These are phyloP conservation scores for Mentha longifolia DNA, from an alignment of 257 asterid genomes.

Conservation along the genomic window DNA sequence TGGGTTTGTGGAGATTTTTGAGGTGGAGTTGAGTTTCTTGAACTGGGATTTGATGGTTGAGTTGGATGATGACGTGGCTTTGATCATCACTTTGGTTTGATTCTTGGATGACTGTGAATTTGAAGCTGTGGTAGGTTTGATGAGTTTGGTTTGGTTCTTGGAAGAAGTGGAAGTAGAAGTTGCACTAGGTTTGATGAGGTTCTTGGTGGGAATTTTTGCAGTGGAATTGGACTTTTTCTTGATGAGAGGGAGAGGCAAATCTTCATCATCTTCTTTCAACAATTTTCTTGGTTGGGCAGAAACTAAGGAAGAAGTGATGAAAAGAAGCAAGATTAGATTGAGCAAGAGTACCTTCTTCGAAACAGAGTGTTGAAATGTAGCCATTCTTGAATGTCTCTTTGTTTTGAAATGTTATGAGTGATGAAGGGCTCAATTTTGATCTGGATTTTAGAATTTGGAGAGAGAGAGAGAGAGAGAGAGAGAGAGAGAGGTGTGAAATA, in stretches of 20 bases:
- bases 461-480: slow-evolving; percentile 13
- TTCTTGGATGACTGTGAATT: slow-evolving; percentile 36
- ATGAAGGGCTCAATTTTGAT: slow-evolving; percentile 27
- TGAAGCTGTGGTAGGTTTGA: slow-evolving; percentile 31
- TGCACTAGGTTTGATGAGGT: slow-evolving; percentile 22
- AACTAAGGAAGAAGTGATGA: slow-evolving; percentile 49
- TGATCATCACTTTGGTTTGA: slow-evolving; percentile 47
- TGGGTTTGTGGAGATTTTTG: slow-evolving; percentile 53
- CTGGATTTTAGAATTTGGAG: slow-evolving; percentile 7
- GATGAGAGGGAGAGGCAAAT: slow-evolving; percentile 43
- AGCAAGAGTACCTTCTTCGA: slow-evolving; percentile 47
- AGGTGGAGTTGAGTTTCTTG: slow-evolving; percentile 74
- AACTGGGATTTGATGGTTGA: slow-evolving; percentile 47
- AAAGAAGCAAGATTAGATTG: slow-evolving; percentile 42
- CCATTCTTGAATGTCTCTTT: slow-evolving; percentile 36
- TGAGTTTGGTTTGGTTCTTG: slow-evolving; percentile 50
- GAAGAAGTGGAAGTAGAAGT: slow-evolving; percentile 7
- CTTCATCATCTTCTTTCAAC: slow-evolving; percentile 48
- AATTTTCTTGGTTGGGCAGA: slow-evolving; percentile 45
- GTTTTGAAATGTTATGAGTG: slow-evolving; percentile 30
- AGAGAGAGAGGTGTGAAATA: slow-evolving; percentile 16
- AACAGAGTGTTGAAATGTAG: slow-evolving; percentile 51
- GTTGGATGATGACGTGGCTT: slow-evolving; percentile 24
- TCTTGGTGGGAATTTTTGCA: slow-evolving; percentile 33
- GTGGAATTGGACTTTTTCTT: slow-evolving; percentile 47